Percentiles rank a stretch among this genome's conserved stretches.
Conservation (phyloP, 2,329 filamentous ascomycete genomes). For the Colletotrichum sp. region DNA sequence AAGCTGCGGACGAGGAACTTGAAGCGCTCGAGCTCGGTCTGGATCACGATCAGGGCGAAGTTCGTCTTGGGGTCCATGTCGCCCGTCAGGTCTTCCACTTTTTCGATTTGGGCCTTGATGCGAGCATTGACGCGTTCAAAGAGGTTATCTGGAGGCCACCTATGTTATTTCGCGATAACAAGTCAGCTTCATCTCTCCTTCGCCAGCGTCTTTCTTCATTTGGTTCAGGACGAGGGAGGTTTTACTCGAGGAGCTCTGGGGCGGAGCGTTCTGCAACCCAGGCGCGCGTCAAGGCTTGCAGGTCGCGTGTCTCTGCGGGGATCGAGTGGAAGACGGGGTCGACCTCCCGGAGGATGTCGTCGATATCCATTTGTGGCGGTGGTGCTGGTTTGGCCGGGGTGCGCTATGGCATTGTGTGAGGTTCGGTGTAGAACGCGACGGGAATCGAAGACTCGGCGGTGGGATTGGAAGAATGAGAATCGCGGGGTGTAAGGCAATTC, state of each 20-base stretch:
- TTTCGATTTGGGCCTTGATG: constrained; percentile 72
- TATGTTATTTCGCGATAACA: constrained; percentile 27
- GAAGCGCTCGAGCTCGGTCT: constrained; percentile 93
- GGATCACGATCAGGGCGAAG: constrained; percentile 91
- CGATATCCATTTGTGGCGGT: constrained; percentile 71
- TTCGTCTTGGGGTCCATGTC: constrained; percentile 90
- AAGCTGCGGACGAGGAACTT: constrained; percentile 90
- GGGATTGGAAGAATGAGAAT: background rate
- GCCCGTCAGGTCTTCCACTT: constrained; percentile 78
- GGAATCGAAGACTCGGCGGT: background rate
- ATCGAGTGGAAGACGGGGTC: constrained; percentile 62
- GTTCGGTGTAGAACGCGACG: background rate
- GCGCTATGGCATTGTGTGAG: constrained; percentile 5
- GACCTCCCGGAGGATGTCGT: constrained; percentile 79
- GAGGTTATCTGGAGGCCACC: constrained; percentile 72
- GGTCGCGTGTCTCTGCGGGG: constrained; percentile 70
- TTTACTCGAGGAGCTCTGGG: constrained; percentile 85
- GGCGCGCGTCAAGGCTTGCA: constrained; percentile 87
- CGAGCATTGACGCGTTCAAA: constrained; percentile 83
- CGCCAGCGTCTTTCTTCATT: background rate
- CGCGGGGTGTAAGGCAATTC: background rate
- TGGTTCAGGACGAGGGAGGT: background rate
- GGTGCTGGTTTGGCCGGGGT: background rate
- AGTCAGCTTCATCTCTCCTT: background rate
- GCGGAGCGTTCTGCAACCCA: constrained; percentile 93